These are phyloP conservation scores for Athelia sp. DNA, from an alignment of 1,284 basidiomycete genomes.

Conservation along the genomic window DNA sequence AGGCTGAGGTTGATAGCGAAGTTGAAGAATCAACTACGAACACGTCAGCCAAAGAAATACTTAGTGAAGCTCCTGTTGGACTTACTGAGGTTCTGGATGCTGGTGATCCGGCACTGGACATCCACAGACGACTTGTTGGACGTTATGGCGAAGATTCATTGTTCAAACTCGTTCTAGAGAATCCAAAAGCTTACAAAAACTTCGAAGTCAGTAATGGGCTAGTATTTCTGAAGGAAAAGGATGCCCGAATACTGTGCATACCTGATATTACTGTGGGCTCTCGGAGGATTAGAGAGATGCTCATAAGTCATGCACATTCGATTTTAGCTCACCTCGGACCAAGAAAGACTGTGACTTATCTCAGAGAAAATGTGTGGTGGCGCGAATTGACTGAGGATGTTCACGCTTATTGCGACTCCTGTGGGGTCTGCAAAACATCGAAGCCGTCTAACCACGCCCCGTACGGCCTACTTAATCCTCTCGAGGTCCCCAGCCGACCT, in stretches of 20 bases:
- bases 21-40: too few relatives aligned
- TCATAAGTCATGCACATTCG: conserved; percentile 23
- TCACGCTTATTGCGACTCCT: conserved; percentile 18
- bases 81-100: conserved; percentile 1
- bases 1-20: too few relatives aligned
- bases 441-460: conserved; percentile 20
- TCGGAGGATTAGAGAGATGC: conserved; percentile 16
- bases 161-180: conserved; percentile 7
- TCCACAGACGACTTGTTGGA: not conserved
- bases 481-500: conserved; percentile 17
- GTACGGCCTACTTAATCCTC: conserved; percentile 18
- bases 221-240: conserved; percentile 10
- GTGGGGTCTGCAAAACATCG: conserved; percentile 16
- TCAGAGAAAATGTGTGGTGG: conserved; percentile 24
- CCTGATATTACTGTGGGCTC: conserved; percentile 9
- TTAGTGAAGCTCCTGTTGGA: not conserved
- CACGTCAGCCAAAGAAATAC: too few relatives aligned
- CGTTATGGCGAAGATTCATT: conserved; percentile 7
- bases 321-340: conserved; percentile 23
- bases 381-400: conserved; percentile 19
- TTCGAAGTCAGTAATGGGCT: conserved; percentile 11
- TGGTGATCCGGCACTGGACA: conserved; percentile 1
- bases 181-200: conserved; percentile 11
- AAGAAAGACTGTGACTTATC: conserved; percentile 19
- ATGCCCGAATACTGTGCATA: conserved; percentile 11